These are phyloP conservation scores for Isatis lusitanica DNA, from an alignment of 441 rosid species.

Conservation along the genomic window DNA sequence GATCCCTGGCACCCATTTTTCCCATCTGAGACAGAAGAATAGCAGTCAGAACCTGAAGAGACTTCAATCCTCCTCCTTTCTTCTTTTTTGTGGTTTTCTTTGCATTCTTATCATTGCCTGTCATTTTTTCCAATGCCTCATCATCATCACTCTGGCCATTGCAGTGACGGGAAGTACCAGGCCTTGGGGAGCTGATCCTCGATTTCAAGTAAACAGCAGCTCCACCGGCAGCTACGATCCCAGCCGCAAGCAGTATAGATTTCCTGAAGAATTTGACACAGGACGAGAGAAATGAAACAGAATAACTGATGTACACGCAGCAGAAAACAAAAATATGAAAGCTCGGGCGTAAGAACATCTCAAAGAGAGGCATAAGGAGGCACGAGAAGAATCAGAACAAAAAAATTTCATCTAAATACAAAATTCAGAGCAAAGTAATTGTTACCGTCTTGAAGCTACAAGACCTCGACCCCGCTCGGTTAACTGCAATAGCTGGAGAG, in stretches of 20 bases:
- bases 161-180: conserved; percentile 41
- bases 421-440: background rate
- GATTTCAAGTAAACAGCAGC: conserved; percentile 80
- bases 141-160: conserved; percentile 55
- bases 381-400: background rate
- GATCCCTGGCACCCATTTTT: conserved; percentile 82
- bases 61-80: conserved; percentile 81
- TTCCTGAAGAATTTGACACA: conserved; percentile 53
- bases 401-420: background rate
- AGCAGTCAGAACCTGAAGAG: conserved; percentile 76
- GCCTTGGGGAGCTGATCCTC: conserved; percentile 44
- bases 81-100: conserved; percentile 51
- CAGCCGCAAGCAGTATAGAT: conserved; percentile 76
- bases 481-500: conserved; percentile 87
- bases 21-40: conserved; percentile 93
- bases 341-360: background rate
- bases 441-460: conserved; percentile 80
- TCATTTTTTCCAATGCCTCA: conserved; percentile 43
- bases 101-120: conserved; percentile 37
- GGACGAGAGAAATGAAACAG: background rate
- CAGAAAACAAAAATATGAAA: background rate
- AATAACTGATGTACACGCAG: background rate
- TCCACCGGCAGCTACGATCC: conserved; percentile 86
- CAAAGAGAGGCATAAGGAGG: background rate
- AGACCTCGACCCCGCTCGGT: conserved; percentile 85